Conservation (phyloP, 306 rosid species). For the Pyrus betulifolia region DNA sequence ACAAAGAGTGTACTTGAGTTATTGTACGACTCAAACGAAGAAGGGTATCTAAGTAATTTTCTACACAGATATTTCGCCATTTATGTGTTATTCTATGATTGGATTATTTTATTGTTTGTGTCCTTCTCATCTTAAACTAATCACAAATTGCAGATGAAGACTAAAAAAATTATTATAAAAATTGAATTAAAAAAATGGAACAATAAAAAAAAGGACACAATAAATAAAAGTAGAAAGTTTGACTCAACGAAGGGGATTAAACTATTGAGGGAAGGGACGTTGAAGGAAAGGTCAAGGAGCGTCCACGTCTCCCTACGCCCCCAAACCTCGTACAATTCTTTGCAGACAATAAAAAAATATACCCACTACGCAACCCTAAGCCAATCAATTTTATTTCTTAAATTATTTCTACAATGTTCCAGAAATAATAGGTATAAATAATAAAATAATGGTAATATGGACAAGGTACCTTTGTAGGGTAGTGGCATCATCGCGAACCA, state of each 20-base stretch:
- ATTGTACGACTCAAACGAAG: background rate
- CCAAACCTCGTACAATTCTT: constrained; percentile 64
- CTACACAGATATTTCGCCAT: background rate
- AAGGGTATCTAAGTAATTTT: background rate
- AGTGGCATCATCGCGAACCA: background rate
- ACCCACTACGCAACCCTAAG: background rate
- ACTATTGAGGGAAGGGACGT: constrained; percentile 16
- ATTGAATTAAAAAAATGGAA: background rate
- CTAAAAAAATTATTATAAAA: constrained; percentile 5
- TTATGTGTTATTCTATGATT: background rate
- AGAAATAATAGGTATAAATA: background rate
- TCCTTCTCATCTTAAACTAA: background rate
- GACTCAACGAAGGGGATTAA: constrained; percentile 18
- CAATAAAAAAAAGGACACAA: background rate
- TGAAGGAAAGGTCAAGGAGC: constrained; percentile 52
- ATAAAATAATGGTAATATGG: background rate
- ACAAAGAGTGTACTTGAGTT: background rate
- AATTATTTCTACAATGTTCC: background rate
- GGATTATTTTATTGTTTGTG: background rate
- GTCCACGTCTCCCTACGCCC: constrained; percentile 65
- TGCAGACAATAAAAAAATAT: constrained; percentile 32
- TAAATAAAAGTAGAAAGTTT: constrained; percentile 24
- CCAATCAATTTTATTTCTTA: no score
- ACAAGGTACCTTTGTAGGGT: background rate
- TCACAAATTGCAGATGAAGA: constrained; percentile 28